These are phyloP conservation scores for Lasiodiplodia sp. DNA, from an alignment of 2,329 filamentous ascomycete genomes.

Conservation along the genomic window DNA sequence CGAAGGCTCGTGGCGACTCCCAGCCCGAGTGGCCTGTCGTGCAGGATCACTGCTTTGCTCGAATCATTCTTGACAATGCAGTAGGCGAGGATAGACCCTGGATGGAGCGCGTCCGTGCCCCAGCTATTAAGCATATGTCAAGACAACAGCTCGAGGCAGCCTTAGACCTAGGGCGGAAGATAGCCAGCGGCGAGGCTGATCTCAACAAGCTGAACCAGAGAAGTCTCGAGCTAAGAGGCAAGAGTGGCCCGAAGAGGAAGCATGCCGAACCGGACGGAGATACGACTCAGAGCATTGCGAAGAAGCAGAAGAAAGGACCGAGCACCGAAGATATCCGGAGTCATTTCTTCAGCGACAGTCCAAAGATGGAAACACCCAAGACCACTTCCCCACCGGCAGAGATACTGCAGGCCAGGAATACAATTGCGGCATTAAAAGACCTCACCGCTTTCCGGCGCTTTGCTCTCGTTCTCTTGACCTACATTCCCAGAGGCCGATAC, in stretches of 20 bases:
- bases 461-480: conserved; percentile 43
- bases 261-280: conserved; percentile 15
- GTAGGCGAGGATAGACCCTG: conserved; percentile 51
- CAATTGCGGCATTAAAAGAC: conserved; percentile 53
- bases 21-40: conserved; percentile 53
- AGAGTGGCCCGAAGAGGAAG: conserved; percentile 36
- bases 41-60: conserved; percentile 55
- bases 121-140: conserved; percentile 55
- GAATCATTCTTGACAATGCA: conserved; percentile 54
- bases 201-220: conserved; percentile 49
- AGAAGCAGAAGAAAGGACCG: neutral
- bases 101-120: conserved; percentile 50
- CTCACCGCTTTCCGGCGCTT: conserved; percentile 58
- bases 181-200: conserved; percentile 47
- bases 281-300: conserved; percentile 16
- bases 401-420: conserved; percentile 41
- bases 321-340: conserved; percentile 35
- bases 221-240: conserved; percentile 51
- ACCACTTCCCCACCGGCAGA: conserved; percentile 26
- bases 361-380: neutral
- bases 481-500: conserved; percentile 44
- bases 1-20: conserved; percentile 38
- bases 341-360: conserved; percentile 37
- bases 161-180: conserved; percentile 48
- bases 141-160: conserved; percentile 46